Conservation (phyloP, 2,329 filamentous ascomycete genomes). For the Daldinia sp. region DNA sequence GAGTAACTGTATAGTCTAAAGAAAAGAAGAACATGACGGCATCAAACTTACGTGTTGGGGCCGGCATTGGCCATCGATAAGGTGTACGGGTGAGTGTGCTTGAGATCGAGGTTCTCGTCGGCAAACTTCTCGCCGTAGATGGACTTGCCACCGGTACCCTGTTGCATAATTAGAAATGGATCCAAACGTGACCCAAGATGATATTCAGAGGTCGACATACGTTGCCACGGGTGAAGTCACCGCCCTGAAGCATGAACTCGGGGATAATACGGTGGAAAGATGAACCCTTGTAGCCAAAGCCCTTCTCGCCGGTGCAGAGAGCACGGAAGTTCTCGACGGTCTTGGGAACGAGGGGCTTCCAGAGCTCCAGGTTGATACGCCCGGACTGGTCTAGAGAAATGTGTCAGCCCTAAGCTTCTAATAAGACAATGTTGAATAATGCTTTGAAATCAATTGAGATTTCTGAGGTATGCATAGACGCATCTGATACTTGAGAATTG, state of each 20-base stretch:
- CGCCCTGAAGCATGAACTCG: slow-evolving; percentile 94
- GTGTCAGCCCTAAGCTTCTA: slow-evolving; percentile 17
- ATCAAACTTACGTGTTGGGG: slow-evolving; percentile 80
- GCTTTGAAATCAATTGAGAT: slow-evolving; percentile 14
- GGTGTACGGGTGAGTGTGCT: slow-evolving; percentile 80
- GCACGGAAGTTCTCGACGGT: slow-evolving; percentile 87
- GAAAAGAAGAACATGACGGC: background rate
- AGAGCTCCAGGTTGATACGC: slow-evolving; percentile 91
- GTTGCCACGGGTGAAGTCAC: slow-evolving; percentile 93
- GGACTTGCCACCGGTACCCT: slow-evolving; percentile 92
- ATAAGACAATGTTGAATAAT: background rate
- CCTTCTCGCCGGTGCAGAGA: slow-evolving; percentile 84
- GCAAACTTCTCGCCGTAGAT: slow-evolving; percentile 96
- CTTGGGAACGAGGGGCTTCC: slow-evolving; percentile 86
- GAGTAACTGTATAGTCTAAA: background rate
- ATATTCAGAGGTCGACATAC: slow-evolving; percentile 64
- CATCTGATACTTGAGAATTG: background rate
- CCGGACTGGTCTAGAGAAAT: slow-evolving; percentile 72
- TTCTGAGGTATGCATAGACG: background rate
- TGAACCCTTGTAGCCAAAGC: slow-evolving; percentile 85
- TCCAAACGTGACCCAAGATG: background rate
- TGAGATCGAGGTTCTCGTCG: slow-evolving; percentile 88
- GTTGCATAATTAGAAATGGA: slow-evolving; percentile 19
- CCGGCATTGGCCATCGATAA: slow-evolving; percentile 97
- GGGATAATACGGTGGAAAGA: slow-evolving; percentile 94